phyloP scores from a whole-genome alignment of 164 flowering plant genomes.

The Saururus chinensis region DNA sequence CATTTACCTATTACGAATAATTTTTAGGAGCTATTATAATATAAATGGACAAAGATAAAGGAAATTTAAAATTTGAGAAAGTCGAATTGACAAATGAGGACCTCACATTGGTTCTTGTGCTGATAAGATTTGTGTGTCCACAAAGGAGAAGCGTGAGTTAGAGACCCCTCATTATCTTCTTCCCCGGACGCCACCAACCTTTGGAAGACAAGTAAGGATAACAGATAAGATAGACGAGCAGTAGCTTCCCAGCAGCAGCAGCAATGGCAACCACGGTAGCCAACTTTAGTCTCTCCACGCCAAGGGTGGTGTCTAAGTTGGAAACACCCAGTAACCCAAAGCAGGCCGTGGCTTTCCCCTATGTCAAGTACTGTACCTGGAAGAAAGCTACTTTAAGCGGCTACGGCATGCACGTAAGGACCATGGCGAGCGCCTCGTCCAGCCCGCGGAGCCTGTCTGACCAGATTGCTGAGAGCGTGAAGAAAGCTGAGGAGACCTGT shows the following conservation, averaged over 20 bases:
- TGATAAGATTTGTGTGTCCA: conserved; percentile 47
- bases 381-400: conserved; percentile 4
- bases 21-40: too few relatives aligned
- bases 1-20: too few relatives aligned
- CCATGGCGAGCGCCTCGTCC: too few relatives aligned
- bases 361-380: conserved; percentile 33
- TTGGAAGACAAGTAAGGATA: not conserved
- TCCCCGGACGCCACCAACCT: not conserved
- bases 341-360: conserved; percentile 5
- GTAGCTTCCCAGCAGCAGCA: not conserved
- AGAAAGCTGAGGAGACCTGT: conserved; percentile 35
- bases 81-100: conserved; percentile 6
- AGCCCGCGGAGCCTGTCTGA: conserved; percentile 22
- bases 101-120: conserved; percentile 14
- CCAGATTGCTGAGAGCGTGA: conserved; percentile 34
- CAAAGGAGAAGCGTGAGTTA: not conserved
- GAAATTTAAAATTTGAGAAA: too few relatives aligned
- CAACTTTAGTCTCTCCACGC: conserved; percentile 35
- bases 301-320: conserved; percentile 22
- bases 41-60: too few relatives aligned
- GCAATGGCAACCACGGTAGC: conserved; percentile 42
- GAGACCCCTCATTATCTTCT: conserved; percentile 5
- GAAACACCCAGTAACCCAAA: conserved; percentile 18
- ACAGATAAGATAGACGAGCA: not conserved
- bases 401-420: conserved; percentile 14